Base-by-base conservation (phyloP, 306 rosid species). In the Quercus robur region DNA sequence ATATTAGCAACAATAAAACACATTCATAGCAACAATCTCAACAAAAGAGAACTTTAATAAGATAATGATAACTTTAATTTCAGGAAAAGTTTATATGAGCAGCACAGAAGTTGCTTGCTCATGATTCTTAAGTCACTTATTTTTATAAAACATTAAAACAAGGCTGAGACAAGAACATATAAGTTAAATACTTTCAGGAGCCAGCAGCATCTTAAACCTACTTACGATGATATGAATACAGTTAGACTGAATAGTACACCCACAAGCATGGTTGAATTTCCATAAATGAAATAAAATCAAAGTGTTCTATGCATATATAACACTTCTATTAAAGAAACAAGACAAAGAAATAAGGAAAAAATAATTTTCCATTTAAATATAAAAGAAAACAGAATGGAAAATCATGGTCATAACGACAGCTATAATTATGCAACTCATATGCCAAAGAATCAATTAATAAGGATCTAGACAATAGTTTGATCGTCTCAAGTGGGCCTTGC, bases 211-310 rank as follows among this genome's bases (percentile, higher is more conserved):
- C 41, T 46, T 57, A 70, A 69, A 81, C 56, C 58, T 70, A 63
- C 70, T 74, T 73, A 63, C 33, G 70, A 44, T 52, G 64, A 78
- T 59, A 70, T 74, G 63, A 70, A 71, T 44, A 74, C 78, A 77
- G 66, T 74, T 74, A 70, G 59, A 57, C 41, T n/a, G 58, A 74
- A 73, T 81, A 66, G 57, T 74, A 57, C 74, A 81, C 81, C 55
- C 80, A 75, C 82, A 79, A 78, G 56, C 31, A 83, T 72, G 71
- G 15, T 3, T 13, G 25, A 67, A 17, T 46, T 33, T 19, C 44
- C 10, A n/a, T 67, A 31, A 67, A 31, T 67, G 14, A 1, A 67
- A 67, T 19, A 67, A 31, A 35, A 67, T 18, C 26, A 67, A 35
- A 19, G 52, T 33, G 25, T 31, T 33, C 15, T 33, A 46, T 18